Conservation (phyloP, 192 early-diverging fungal species). For the Rhizoclosmatium sp. region DNA sequence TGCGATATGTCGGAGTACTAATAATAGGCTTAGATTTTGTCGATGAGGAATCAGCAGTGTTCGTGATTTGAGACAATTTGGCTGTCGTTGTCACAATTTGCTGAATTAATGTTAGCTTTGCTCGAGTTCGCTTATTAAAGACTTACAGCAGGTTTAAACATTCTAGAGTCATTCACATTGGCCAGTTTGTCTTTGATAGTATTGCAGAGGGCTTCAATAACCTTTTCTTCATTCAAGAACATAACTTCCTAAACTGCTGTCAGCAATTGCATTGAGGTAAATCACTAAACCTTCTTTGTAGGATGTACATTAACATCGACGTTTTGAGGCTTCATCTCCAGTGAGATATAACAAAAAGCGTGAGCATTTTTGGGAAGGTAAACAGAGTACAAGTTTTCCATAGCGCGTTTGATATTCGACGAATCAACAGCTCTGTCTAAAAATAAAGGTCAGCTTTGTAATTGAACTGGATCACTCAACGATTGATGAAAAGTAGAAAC, state of each 20-base stretch:
- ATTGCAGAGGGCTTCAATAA: constrained; percentile 75
- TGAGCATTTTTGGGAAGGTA: constrained; percentile 87
- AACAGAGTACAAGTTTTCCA: constrained; percentile 82
- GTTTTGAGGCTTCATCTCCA: constrained; percentile 86
- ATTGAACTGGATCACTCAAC: constrained; percentile 44
- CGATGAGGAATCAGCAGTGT: not conserved
- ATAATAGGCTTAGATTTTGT: no score
- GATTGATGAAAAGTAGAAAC: constrained; percentile 95
- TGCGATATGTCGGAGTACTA: not conserved
- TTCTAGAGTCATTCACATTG: constrained; percentile 74
- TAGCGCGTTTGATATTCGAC: constrained; percentile 76
- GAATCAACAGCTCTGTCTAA: constrained; percentile 87
- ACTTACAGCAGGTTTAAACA: constrained; percentile 51
- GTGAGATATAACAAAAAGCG: constrained; percentile 89
- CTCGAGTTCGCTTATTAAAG: not conserved
- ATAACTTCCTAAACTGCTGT: constrained; percentile 65
- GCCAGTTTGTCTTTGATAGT: constrained; percentile 73
- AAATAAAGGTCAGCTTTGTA: not conserved
- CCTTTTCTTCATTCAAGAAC: constrained; percentile 89
- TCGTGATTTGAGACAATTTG: constrained; percentile 1
- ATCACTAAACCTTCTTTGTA: constrained; percentile 81
- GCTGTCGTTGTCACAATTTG: not conserved
- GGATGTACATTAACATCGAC: constrained; percentile 99
- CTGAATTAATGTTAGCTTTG: constrained; percentile 1
- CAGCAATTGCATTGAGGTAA: not conserved